Percentiles rank a stretch among this genome's conserved stretches.
Evolutionary conservation across 179 eudicot genomes (phyloP).

Genomic region (Patellifolia procumbens): DNA sequence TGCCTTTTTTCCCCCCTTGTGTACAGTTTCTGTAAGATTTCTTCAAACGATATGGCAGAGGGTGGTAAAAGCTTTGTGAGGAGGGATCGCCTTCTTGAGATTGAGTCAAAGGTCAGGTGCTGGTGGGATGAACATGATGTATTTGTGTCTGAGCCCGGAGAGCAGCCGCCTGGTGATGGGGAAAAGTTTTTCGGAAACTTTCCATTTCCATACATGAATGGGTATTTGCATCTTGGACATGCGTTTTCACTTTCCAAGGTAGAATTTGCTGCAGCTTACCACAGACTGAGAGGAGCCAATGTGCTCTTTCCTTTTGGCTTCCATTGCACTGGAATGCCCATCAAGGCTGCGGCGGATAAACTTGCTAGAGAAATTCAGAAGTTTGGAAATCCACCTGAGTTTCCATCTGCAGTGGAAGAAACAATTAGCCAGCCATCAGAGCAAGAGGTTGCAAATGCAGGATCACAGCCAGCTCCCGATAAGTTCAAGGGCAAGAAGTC

Average conservation of each 20-base stretch:
- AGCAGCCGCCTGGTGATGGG: slow-evolving; percentile 53
- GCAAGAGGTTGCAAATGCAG: slow-evolving; percentile 40
- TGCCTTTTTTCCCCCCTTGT: background rate
- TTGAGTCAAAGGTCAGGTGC: slow-evolving; percentile 49
- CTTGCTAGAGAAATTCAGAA: slow-evolving; percentile 60
- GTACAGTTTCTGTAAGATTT: slow-evolving; percentile 25
- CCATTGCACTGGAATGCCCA: slow-evolving; percentile 91
- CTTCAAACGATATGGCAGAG: slow-evolving; percentile 32
- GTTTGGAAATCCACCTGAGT: slow-evolving; percentile 77
- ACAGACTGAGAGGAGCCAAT: slow-evolving; percentile 75
- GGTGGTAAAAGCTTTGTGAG: slow-evolving; percentile 61
- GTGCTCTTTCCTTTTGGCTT: slow-evolving; percentile 82
- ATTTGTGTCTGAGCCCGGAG: slow-evolving; percentile 56
- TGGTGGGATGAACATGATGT: slow-evolving; percentile 67
- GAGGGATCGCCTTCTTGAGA: slow-evolving; percentile 66
- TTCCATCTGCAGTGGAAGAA: slow-evolving; percentile 54
- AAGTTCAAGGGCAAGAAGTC: slow-evolving; percentile 83
- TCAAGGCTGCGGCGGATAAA: slow-evolving; percentile 89
- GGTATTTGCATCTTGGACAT: slow-evolving; percentile 77
- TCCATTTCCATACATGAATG: slow-evolving; percentile 92
- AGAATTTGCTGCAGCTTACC: slow-evolving; percentile 80
- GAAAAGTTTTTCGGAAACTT: slow-evolving; percentile 86
- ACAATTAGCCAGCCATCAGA: slow-evolving; percentile 32
- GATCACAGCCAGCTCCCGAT: slow-evolving; percentile 45
- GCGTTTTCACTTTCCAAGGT: slow-evolving; percentile 82